phyloP scores from a whole-genome alignment of 225 moss, liverwort and hornwort species.

The Anthoceros angustus region DNA sequence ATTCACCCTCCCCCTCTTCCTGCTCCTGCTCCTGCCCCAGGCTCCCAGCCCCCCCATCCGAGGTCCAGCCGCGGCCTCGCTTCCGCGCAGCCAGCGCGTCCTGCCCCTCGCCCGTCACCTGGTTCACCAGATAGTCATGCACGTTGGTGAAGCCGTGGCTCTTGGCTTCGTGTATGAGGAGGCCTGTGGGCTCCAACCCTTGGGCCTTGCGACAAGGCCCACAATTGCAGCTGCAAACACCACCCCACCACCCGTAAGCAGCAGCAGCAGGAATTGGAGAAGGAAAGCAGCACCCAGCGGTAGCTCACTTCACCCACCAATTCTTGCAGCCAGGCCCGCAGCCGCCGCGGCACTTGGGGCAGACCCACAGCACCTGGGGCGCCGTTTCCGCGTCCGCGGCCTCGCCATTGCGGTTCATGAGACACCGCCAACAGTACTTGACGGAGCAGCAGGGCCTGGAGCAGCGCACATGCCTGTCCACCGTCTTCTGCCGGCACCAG shows the following conservation, averaged over 20 bases:
- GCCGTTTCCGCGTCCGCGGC: conserved; percentile 10
- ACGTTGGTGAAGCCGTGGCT: conserved; percentile 16
- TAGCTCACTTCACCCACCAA: conserved; percentile 9
- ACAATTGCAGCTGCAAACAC: conserved; percentile 25
- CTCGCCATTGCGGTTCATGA: conserved; percentile 28
- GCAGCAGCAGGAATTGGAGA: neutral
- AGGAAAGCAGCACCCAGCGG: neutral
- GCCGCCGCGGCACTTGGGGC: conserved; percentile 29
- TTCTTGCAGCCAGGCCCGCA: conserved; percentile 26
- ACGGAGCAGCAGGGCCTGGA: conserved; percentile 9
- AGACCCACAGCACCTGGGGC: conserved; percentile 13
- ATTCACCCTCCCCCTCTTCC: no score
- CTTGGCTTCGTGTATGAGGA: conserved; percentile 4
- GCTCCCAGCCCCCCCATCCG: neutral
- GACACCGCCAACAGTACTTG: conserved; percentile 19
- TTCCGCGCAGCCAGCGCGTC: conserved; percentile 18
- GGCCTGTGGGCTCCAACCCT: conserved; percentile 10
- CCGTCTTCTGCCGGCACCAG: conserved; percentile 21
- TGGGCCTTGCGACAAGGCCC: conserved; percentile 14
- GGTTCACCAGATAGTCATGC: conserved; percentile 27
- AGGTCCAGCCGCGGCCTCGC: conserved; percentile 20
- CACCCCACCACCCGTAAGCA: neutral
- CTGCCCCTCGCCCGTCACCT: conserved; percentile 16
- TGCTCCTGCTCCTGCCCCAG: no score
- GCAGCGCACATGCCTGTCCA: conserved; percentile 16